A percentile compares a stretch with the other conserved stretches of the same genome.
These are phyloP conservation scores for Penicillium crustosum DNA, from an alignment of 2,329 filamentous ascomycete genomes.

Conservation along the genomic window DNA sequence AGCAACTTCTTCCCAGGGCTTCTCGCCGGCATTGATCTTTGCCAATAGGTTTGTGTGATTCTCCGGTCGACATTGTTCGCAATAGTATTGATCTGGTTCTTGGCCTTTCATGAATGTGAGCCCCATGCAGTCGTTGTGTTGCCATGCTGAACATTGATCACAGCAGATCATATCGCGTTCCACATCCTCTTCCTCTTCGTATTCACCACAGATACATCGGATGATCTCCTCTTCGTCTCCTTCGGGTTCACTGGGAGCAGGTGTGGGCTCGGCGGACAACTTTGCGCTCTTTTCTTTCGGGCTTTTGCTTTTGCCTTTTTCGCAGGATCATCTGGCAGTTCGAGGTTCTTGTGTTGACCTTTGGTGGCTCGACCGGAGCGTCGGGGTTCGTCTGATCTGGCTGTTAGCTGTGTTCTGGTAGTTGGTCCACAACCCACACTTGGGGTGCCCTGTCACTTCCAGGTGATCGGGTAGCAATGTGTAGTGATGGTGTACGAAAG, in stretches of 20 bases:
- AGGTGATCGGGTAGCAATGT: constrained; percentile 7
- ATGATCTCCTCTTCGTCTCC: constrained; percentile 78
- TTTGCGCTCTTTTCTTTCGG: constrained; percentile 50
- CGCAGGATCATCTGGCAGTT: constrained; percentile 61
- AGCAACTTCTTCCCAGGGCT: constrained; percentile 76
- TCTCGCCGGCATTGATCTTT: constrained; percentile 75
- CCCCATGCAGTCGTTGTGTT: constrained; percentile 95
- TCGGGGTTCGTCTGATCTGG: constrained; percentile 72
- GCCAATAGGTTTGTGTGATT: constrained; percentile 79
- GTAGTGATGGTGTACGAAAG: constrained; percentile 38
- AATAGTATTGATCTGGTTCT: constrained; percentile 82
- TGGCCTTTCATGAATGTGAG: constrained; percentile 74
- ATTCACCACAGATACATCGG: constrained; percentile 88
- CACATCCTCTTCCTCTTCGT: constrained; percentile 79
- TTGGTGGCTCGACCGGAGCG: constrained; percentile 96
- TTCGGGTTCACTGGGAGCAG: constrained; percentile 50
- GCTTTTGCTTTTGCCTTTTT: constrained; percentile 49
- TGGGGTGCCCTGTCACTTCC: constrained; percentile 4
- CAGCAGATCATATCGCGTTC: constrained; percentile 94
- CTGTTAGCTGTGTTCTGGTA: constrained; percentile 31
- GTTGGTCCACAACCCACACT: not conserved
- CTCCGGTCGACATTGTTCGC: constrained; percentile 82
- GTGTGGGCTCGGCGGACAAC: constrained; percentile 48
- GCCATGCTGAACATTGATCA: constrained; percentile 89
- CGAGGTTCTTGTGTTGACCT: constrained; percentile 89